phyloP scores from a whole-genome alignment of 2,329 filamentous ascomycete species.

The Apiospora saccharicola region DNA sequence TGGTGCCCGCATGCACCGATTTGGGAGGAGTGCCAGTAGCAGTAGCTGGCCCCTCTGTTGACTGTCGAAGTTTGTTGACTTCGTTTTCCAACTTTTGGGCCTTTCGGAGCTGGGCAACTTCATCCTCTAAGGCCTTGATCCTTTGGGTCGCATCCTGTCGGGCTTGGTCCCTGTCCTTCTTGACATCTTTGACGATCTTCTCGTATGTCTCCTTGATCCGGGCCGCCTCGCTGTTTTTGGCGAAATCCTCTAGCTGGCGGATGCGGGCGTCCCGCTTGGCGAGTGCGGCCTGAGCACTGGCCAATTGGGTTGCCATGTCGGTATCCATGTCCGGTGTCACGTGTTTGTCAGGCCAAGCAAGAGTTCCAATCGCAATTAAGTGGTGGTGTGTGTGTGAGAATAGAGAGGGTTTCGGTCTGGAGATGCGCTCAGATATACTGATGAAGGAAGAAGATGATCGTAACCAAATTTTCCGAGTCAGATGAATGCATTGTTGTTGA shows the following conservation, averaged over 20 bases:
- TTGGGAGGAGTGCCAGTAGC: constrained; percentile 2
- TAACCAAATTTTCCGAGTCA: constrained; percentile 11
- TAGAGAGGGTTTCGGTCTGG: neutral
- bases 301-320: constrained; percentile 14
- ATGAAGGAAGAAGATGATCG: constrained; percentile 10
- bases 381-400: neutral
- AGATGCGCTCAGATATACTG: neutral
- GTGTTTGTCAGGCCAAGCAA: neutral
- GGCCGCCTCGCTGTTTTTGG: constrained; percentile 13
- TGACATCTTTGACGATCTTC: constrained; percentile 23
- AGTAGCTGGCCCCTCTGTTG: neutral
- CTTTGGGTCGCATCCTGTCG: neutral
- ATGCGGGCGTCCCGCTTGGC: constrained; percentile 18
- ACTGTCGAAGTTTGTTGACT: constrained; percentile 10
- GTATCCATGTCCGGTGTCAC: neutral
- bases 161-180: constrained; percentile 21
- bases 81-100: neutral
- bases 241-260: constrained; percentile 17
- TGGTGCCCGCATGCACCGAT: neutral
- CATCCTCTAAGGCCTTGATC: constrained; percentile 8
- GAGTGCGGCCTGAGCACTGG: constrained; percentile 1
- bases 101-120: neutral
- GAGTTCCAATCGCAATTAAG: neutral
- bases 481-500: constrained; percentile 15
- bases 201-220: constrained; percentile 9